These are phyloP conservation scores for Tulasnella sp. DNA, from an alignment of 768 basidiomycete species.

Conservation along the genomic window DNA sequence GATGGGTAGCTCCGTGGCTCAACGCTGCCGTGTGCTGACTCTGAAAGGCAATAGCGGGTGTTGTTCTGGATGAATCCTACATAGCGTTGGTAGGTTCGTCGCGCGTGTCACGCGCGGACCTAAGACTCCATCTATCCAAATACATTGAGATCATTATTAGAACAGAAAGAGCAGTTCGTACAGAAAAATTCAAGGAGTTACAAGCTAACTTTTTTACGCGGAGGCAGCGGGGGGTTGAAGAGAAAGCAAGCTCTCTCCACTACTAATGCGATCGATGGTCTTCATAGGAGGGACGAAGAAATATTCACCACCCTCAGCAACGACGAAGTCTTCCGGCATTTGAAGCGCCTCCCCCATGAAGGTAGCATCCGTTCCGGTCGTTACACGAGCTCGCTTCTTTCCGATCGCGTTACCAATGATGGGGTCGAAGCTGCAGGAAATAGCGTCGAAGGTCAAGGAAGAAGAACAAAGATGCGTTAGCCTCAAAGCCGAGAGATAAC, in stretches of 20 bases:
- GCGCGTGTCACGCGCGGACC: too few species aligned
- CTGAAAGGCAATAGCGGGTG: too few species aligned
- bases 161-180: too few species aligned
- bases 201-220: too few species aligned
- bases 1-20: too few species aligned
- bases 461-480: background rate
- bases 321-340: slow-evolving; percentile 19
- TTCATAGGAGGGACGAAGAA: slow-evolving; percentile 27
- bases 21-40: too few species aligned
- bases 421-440: slow-evolving; percentile 1
- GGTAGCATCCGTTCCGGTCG: slow-evolving; percentile 1
- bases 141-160: too few species aligned
- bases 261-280: slow-evolving; percentile 5
- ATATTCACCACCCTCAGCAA: slow-evolving; percentile 24
- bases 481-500: background rate
- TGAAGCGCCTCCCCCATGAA: background rate
- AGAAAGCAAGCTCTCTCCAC: background rate
- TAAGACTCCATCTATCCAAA: too few species aligned
- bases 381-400: background rate
- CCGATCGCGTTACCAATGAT: slow-evolving; percentile 18
- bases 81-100: too few species aligned
- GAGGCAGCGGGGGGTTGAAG: background rate
- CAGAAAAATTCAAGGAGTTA: too few species aligned
- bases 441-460: background rate
- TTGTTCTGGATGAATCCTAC: too few species aligned